Conservation (phyloP, 106 monocot genomes). For the Platanthera guangdongensis region DNA sequence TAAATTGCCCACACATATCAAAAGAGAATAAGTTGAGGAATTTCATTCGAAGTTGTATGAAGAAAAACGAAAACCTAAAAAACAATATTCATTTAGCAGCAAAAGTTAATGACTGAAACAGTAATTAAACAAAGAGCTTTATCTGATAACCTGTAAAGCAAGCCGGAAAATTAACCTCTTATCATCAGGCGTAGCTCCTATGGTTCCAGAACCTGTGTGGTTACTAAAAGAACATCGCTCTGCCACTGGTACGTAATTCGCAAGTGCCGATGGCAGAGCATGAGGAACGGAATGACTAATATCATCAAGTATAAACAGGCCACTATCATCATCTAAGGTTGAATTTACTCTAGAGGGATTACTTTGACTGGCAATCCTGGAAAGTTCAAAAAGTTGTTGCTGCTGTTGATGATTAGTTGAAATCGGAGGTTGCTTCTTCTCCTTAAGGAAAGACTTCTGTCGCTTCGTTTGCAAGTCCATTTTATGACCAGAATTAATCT, state of each 20-base stretch:
- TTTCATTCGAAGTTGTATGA: neutral
- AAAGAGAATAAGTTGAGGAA: neutral
- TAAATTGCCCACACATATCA: neutral
- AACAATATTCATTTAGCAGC: neutral
- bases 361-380: conserved; percentile 6
- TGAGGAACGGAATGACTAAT: conserved; percentile 20
- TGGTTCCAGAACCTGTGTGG: conserved; percentile 17
- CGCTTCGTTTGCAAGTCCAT: conserved; percentile 12
- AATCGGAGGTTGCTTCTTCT: conserved; percentile 17
- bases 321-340: conserved; percentile 36
- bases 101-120: neutral
- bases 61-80: neutral
- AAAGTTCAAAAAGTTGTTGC: conserved; percentile 7
- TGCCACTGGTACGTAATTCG: conserved; percentile 6
- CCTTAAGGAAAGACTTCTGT: conserved; percentile 9
- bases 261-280: neutral
- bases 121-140: neutral
- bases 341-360: conserved; percentile 9
- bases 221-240: conserved; percentile 17
- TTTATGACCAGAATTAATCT: conserved; percentile 17
- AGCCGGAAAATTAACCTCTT: conserved; percentile 59
- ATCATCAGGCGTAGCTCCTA: conserved; percentile 37
- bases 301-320: conserved; percentile 65
- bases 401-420: conserved; percentile 10
- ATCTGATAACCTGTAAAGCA: conserved; percentile 66